Conservation (phyloP, 805 yeast species). For the Zygosaccharomyces bailii region DNA sequence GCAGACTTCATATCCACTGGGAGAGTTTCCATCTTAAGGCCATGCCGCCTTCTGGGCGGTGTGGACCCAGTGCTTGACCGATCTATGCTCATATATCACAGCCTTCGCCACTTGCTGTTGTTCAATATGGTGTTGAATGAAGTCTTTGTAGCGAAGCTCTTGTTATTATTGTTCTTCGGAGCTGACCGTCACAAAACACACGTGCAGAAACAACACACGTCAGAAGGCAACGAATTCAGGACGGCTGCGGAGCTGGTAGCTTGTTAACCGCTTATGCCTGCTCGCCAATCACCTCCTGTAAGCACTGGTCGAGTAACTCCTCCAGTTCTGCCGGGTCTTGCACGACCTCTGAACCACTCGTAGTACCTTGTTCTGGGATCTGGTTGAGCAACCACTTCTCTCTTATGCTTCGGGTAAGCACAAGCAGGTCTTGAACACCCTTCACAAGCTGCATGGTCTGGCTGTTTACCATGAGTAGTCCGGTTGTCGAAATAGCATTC, state of each 20-base stretch:
- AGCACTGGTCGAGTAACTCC: constrained; percentile 22
- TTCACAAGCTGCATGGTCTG: constrained; percentile 34
- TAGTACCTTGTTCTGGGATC: constrained; percentile 23
- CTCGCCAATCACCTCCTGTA: constrained; percentile 22
- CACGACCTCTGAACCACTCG: constrained; percentile 3
- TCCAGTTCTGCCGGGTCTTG: constrained; percentile 22
- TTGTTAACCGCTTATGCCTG: not conserved
- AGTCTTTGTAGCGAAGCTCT: not conserved
- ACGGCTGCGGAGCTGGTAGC: no score
- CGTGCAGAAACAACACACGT: constrained; percentile 2
- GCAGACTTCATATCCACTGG: constrained; percentile 11
- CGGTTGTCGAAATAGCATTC: constrained; percentile 25
- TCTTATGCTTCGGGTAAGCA: constrained; percentile 32
- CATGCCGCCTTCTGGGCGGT: constrained; percentile 13
- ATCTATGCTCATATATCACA: constrained; percentile 9
- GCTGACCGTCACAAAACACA: constrained; percentile 6
- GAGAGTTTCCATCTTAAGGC: constrained; percentile 17
- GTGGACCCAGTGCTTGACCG: constrained; percentile 12
- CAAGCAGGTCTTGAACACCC: constrained; percentile 35
- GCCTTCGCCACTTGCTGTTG: not conserved
- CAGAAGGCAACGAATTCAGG: not conserved
- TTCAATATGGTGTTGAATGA: constrained; percentile 2
- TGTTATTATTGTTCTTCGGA: not conserved
- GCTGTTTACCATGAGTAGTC: constrained; percentile 29
- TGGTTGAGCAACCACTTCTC: constrained; percentile 37